Conservation (phyloP, 1,284 basidiomycete species). For the Lignosus rhinocerotis region DNA sequence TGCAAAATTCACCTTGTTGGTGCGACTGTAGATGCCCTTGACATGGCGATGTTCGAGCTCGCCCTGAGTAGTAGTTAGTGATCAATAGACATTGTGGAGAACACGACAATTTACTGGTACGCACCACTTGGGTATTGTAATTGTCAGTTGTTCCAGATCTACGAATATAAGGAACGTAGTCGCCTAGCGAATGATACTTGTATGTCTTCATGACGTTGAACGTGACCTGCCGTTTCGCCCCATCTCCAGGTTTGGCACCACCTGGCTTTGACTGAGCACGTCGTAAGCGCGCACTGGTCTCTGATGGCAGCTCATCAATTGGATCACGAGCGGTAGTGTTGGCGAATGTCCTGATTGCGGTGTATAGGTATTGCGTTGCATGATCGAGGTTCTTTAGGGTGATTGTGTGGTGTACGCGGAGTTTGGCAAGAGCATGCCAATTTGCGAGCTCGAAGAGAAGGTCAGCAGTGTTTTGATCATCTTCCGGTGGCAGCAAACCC, state of each 20-base stretch:
- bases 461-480: conserved; percentile 25
- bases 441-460: conserved; percentile 29
- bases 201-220: conserved; percentile 30
- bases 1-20: conserved; percentile 29
- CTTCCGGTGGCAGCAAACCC: conserved; percentile 24
- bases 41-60: conserved; percentile 35
- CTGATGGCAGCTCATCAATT: conserved; percentile 31
- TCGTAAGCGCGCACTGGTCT: conserved; percentile 23
- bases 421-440: conserved; percentile 36
- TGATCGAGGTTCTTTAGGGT: conserved; percentile 25
- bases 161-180: conserved; percentile 34
- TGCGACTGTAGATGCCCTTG: conserved; percentile 34
- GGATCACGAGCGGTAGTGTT: conserved; percentile 10
- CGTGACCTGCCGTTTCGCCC: background rate
- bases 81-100: no score
- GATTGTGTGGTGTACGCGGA: conserved; percentile 32
- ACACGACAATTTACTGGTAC: background rate
- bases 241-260: background rate
- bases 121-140: conserved; percentile 35
- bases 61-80: conserved; percentile 27
- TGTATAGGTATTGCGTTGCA: conserved; percentile 22
- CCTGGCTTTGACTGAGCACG: background rate
- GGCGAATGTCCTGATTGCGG: conserved; percentile 26
- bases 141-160: conserved; percentile 37
- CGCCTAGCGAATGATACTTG: conserved; percentile 37